Conservation (phyloP, 1,139 yeast species). For the Saccharomyces hybrid region DNA sequence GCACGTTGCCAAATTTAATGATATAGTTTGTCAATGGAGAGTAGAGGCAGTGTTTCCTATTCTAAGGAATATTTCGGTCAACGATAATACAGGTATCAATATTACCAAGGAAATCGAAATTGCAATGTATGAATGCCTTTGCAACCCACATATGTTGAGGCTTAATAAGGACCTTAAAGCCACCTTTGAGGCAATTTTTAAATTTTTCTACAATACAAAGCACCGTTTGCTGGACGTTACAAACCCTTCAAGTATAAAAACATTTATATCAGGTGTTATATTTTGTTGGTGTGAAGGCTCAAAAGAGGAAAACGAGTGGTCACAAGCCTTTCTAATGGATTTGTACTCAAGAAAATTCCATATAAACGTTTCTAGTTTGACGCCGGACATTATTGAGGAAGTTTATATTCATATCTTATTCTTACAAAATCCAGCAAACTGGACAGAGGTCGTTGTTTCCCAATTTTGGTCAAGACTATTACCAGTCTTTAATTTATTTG, state of each 20-base stretch:
- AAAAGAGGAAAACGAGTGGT: slow-evolving; percentile 42
- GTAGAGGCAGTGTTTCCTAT: slow-evolving; percentile 32
- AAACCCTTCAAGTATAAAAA: slow-evolving; percentile 15
- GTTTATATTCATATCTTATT: slow-evolving; percentile 43
- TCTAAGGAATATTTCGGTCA: slow-evolving; percentile 26
- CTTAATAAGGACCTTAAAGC: slow-evolving; percentile 32
- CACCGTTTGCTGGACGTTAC: slow-evolving; percentile 20
- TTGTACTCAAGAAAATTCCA: slow-evolving; percentile 17
- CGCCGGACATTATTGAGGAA: slow-evolving; percentile 45
- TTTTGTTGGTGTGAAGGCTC: slow-evolving; percentile 49
- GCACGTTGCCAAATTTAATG: slow-evolving; percentile 45
- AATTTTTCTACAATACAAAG: slow-evolving; percentile 24
- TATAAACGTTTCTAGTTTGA: slow-evolving; percentile 20
- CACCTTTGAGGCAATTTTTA: slow-evolving; percentile 32
- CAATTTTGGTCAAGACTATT: slow-evolving; percentile 48
- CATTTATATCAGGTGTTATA: slow-evolving; percentile 43
- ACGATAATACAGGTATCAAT: slow-evolving; percentile 16
- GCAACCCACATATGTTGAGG: slow-evolving; percentile 47
- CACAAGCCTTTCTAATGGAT: slow-evolving; percentile 32
- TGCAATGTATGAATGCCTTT: slow-evolving; percentile 42
- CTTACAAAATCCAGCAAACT: slow-evolving; percentile 47
- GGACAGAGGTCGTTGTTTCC: slow-evolving; percentile 38
- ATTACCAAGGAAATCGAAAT: slow-evolving; percentile 28
- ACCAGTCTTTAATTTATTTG: slow-evolving; percentile 38
- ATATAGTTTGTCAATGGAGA: slow-evolving; percentile 50